A percentile compares a stretch with the other conserved stretches of the same genome.
Evolutionary conservation across 106 monocot genomes (phyloP).

Genomic region (Acorus gramineus): DNA sequence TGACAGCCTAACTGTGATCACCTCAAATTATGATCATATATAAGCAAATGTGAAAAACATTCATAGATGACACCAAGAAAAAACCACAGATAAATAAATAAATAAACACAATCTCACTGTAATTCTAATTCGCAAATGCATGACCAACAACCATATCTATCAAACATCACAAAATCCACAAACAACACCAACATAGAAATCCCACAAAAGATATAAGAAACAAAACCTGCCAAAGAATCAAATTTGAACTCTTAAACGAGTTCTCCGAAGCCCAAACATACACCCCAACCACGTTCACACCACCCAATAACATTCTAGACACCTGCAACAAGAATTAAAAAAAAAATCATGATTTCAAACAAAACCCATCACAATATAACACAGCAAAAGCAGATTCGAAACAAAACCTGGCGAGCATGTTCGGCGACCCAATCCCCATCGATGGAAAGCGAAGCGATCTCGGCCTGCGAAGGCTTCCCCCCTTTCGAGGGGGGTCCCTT

Average conservation of each 20-base stretch:
- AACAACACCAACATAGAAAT: too few species aligned
- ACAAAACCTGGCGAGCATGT: slow-evolving; percentile 73
- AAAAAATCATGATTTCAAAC: too few species aligned
- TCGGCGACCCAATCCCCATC: slow-evolving; percentile 92
- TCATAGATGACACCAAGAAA: too few species aligned
- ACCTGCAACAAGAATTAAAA: slow-evolving; percentile 25
- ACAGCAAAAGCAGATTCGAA: too few species aligned
- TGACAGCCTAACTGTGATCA: too few species aligned
- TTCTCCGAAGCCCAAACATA: slow-evolving; percentile 75
- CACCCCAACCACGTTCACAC: slow-evolving; percentile 68
- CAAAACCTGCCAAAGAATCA: slow-evolving; percentile 51
- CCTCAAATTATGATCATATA: too few species aligned
- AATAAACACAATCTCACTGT: too few species aligned
- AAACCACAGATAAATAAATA: background rate
- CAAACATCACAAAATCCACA: too few species aligned
- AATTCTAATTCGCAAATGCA: background rate
- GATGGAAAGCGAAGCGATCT: slow-evolving; percentile 26
- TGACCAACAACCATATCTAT: too few species aligned
- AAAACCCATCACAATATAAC: too few species aligned
- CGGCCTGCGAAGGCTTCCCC: slow-evolving; percentile 21
- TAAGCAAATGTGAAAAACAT: too few species aligned
- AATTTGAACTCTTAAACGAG: slow-evolving; percentile 55
- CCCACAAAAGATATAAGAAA: background rate
- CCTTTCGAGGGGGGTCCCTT: slow-evolving; percentile 27
- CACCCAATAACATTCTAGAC: slow-evolving; percentile 86